phyloP scores from a whole-genome alignment of 345 rosid species.

The Euphorbia tirucalli region DNA sequence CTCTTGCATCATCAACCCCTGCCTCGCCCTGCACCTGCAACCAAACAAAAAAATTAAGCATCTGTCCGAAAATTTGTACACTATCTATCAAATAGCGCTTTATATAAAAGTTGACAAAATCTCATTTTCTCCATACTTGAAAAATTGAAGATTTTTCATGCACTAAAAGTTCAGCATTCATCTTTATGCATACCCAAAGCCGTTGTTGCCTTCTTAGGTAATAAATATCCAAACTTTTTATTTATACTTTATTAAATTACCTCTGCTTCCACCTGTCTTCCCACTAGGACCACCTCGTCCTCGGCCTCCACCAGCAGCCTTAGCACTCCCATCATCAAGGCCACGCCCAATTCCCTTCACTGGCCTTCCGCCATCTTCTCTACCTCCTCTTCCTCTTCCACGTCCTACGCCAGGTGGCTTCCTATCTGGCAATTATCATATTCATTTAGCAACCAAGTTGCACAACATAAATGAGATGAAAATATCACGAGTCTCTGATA shows the following conservation, averaged over 20 bases:
- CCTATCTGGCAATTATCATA: constrained; percentile 45
- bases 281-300: constrained; percentile 69
- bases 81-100: background rate
- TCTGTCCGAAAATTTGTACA: background rate
- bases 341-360: constrained; percentile 67
- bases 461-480: background rate
- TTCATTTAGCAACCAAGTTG: background rate
- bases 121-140: background rate
- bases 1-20: constrained; percentile 43
- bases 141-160: background rate
- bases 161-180: background rate
- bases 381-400: constrained; percentile 85
- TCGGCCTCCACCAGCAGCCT: constrained; percentile 62
- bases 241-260: constrained; percentile 21
- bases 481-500: background rate
- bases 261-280: constrained; percentile 55
- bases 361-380: constrained; percentile 75
- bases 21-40: constrained; percentile 60
- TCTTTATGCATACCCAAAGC: background rate
- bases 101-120: background rate
- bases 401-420: constrained; percentile 80
- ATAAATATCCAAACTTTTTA: background rate
- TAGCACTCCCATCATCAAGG: constrained; percentile 62
- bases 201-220: background rate
- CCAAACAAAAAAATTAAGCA: constrained; percentile 12